Evolutionary conservation across 2,329 filamentous ascomycete species (phyloP).

Genomic region (Cladobotryum protrusum): DNA sequence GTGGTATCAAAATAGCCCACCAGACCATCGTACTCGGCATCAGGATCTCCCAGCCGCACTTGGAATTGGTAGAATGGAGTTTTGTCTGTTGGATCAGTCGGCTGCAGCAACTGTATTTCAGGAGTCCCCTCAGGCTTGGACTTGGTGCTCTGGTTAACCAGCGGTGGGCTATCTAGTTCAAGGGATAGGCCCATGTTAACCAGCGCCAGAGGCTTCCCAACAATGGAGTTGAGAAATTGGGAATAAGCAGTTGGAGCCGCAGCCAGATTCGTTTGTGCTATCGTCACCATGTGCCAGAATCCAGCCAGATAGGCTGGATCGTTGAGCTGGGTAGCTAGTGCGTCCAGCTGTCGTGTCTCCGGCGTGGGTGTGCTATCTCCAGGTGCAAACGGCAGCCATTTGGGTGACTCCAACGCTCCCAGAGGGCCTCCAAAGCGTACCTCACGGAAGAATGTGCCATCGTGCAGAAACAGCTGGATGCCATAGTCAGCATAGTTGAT

Average conservation of each 20-base stretch:
- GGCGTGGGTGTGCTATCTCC: conserved; percentile 5
- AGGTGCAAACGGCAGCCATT: conserved; percentile 31
- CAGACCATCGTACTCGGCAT: conserved; percentile 30
- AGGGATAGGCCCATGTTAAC: conserved; percentile 34
- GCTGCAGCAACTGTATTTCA: background rate
- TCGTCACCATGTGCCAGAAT: conserved; percentile 32
- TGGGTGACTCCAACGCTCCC: conserved; percentile 14
- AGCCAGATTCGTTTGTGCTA: conserved; percentile 19
- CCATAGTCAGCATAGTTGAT: conserved; percentile 35
- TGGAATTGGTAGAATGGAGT: conserved; percentile 27
- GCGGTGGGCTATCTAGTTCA: conserved; percentile 24
- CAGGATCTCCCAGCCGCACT: conserved; percentile 30
- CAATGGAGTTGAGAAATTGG: conserved; percentile 27
- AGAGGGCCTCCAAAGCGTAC: conserved; percentile 29
- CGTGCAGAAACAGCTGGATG: conserved; percentile 35
- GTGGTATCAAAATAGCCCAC: conserved; percentile 32
- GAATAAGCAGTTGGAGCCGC: conserved; percentile 30
- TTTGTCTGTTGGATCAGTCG: background rate
- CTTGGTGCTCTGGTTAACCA: conserved; percentile 17
- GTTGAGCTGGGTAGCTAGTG: conserved; percentile 18
- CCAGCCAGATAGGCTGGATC: conserved; percentile 23
- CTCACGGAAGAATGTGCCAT: conserved; percentile 38
- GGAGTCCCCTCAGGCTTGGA: background rate
- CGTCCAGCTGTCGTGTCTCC: conserved; percentile 23
- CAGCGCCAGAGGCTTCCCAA: conserved; percentile 37